Evolutionary conservation across 345 rosid species (phyloP), one percentile per base, ranked within the genome.

Genomic region (Eutrema japonicum): DNA sequence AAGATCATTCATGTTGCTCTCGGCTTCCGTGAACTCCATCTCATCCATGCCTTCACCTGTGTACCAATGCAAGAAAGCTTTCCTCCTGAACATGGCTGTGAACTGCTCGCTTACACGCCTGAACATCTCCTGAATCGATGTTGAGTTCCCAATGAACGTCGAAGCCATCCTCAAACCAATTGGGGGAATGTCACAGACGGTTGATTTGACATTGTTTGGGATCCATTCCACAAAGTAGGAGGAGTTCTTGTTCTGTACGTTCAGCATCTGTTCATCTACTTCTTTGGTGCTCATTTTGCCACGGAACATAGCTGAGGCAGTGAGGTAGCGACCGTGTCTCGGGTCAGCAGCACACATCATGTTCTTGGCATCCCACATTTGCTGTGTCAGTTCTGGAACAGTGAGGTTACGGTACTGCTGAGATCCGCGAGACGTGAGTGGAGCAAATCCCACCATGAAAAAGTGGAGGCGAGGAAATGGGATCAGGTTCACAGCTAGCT

Each of bases 321-420:
- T 88, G 43, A 88, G 79, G 72, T 88, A 88, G 0, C 93, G 83
- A 18, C 89, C 93, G 5, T 88, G 93, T 16, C 93, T 72, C 0
- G 93, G 93, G 73, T 88, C 90, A 54, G 93, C 93, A 5, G 93
- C 93, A 32, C 93, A 88, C 93, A 88, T 88, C 90, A 88, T 88
- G 76, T 88, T 88, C 84, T 88, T 88, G 8, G 93, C 35, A 58
- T 88, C 93, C 93, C 93, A 88, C 93, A 88, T 88, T 66, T 88
- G 93, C 75, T 88, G 93, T 12, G 93, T 86, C 8, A 88, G 89
- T 66, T 88, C 90, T 3, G 93, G 93, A 48, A 88, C 93, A 1
- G 93, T 83, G 52, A 88, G 85, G 55, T 89, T 82, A 2, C 93
- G 69, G 83, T 88, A 88, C 75, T 84, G 88, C 75, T 88, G 90